Conservation (phyloP, 2,329 filamentous ascomycete genomes). For the Aspergillus fischeri region DNA sequence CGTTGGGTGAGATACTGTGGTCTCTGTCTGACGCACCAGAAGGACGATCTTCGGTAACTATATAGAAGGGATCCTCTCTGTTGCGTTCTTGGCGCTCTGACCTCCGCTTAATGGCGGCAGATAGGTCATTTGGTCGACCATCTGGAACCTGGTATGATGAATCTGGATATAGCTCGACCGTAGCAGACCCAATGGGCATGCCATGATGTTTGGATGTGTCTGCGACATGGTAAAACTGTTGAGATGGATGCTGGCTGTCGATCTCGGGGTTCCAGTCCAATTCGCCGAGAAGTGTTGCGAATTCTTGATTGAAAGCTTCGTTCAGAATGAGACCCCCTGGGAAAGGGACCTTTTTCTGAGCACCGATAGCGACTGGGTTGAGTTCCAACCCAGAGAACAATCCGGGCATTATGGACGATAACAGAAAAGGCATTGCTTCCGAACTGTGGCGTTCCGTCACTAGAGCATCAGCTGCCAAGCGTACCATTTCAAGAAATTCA, state of each 20-base stretch:
- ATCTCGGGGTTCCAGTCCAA: constrained; percentile 47
- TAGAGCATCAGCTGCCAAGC: constrained; percentile 74
- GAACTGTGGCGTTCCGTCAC: constrained; percentile 23
- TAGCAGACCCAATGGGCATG: constrained; percentile 15
- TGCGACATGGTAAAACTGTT: constrained; percentile 38
- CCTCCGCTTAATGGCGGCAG: constrained; percentile 69
- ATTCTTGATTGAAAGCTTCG: constrained; percentile 71
- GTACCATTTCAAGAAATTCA: constrained; percentile 85
- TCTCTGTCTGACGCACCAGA: constrained; percentile 49
- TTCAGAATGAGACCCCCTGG: constrained; percentile 75
- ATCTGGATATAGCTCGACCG: constrained; percentile 19
- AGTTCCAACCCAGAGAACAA: constrained; percentile 83
- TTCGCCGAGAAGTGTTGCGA: constrained; percentile 60
- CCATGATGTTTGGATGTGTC: constrained; percentile 21
- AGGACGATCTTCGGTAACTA: constrained; percentile 52
- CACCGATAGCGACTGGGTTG: constrained; percentile 80
- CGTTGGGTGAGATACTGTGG: constrained; percentile 75
- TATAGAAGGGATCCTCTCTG: constrained; percentile 94
- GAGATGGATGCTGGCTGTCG: constrained; percentile 43
- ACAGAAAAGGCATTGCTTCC: constrained; percentile 69
- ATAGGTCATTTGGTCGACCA: constrained; percentile 59
- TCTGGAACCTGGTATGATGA: constrained; percentile 34
- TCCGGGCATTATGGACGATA: constrained; percentile 86
- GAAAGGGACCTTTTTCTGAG: constrained; percentile 80
- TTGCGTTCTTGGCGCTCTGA: constrained; percentile 77